Evolutionary conservation across 2,329 filamentous ascomycete species (phyloP).

Genomic region (Trichoderma breve): DNA sequence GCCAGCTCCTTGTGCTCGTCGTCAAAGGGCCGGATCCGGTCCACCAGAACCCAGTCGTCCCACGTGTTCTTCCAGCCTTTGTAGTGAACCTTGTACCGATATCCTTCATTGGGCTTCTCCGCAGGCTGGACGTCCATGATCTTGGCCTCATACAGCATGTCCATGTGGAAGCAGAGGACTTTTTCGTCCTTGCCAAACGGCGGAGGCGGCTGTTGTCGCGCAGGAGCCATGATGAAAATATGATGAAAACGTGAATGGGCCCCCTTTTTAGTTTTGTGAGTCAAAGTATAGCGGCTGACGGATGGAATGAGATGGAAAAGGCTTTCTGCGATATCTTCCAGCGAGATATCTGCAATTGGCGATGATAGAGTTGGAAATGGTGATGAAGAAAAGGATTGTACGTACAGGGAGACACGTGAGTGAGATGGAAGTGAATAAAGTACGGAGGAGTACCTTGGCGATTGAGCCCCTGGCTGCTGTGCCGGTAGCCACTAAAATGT

Average conservation of each 20-base stretch:
- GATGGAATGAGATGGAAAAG: not conserved
- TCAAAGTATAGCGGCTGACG: not conserved
- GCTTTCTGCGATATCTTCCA: not conserved
- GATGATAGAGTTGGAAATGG: not conserved
- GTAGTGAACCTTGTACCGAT: slow-evolving; percentile 92
- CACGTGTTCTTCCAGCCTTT: slow-evolving; percentile 99
- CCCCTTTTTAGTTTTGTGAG: not conserved
- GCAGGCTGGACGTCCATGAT: slow-evolving; percentile 74
- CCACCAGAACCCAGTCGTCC: slow-evolving; percentile 97
- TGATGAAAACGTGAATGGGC: not conserved
- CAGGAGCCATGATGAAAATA: slow-evolving; percentile 39
- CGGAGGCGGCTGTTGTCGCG: slow-evolving; percentile 42
- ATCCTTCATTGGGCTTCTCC: slow-evolving; percentile 67
- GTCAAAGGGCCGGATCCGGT: slow-evolving; percentile 89
- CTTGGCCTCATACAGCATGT: slow-evolving; percentile 96
- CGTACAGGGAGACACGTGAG: slow-evolving; percentile 17
- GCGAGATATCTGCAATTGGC: not conserved
- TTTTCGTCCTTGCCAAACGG: slow-evolving; percentile 78
- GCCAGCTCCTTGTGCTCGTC: slow-evolving; percentile 94
- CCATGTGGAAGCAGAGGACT: slow-evolving; percentile 94
- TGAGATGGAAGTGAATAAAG: slow-evolving; percentile 15
- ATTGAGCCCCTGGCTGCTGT: not conserved
- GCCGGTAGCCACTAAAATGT: not conserved
- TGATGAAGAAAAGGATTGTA: not conserved
- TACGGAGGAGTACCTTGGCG: not conserved